Percentiles rank a stretch among this genome's conserved stretches.
These are phyloP conservation scores for Croton setiger DNA, from an alignment of 441 rosid genomes.

Conservation along the genomic window DNA sequence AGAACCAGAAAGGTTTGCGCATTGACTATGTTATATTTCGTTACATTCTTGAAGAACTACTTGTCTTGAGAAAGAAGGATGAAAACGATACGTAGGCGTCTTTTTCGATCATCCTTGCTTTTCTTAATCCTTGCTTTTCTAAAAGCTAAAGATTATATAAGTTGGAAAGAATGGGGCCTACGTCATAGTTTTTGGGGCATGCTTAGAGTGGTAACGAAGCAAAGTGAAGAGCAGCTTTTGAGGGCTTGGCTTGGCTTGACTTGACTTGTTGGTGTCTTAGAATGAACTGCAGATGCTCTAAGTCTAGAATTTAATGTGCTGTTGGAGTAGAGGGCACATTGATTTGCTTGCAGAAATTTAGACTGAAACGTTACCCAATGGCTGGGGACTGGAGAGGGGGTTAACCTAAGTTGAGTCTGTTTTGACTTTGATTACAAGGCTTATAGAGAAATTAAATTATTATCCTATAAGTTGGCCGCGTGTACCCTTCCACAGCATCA, in stretches of 20 bases:
- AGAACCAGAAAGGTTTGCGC: not conserved
- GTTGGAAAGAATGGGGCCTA: slow-evolving; percentile 12
- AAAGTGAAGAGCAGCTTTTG: slow-evolving; percentile 26
- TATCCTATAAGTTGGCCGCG: not conserved
- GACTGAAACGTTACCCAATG: not conserved
- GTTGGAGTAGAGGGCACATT: slow-evolving; percentile 10
- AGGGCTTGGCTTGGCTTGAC: not conserved
- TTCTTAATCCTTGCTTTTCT: no score
- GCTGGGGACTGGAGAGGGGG: slow-evolving; percentile 1
- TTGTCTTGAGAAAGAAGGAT: not conserved
- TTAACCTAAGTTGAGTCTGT: slow-evolving; percentile 9
- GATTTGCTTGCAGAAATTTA: not conserved
- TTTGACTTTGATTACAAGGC: slow-evolving; percentile 7
- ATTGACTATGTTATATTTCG: not conserved
- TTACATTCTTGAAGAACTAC: not conserved
- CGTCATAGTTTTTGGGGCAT: slow-evolving; percentile 25
- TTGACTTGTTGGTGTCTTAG: slow-evolving; percentile 12
- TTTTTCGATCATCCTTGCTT: not conserved
- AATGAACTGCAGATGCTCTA: not conserved
- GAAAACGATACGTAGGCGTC: not conserved
- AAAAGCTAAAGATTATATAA: not conserved
- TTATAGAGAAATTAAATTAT: not conserved
- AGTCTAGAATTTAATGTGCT: slow-evolving; percentile 21
- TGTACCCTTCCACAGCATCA: not conserved
- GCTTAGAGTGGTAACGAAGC: slow-evolving; percentile 54